Evolutionary conservation across 768 basidiomycete genomes (phyloP), one percentile per base, ranked within the genome.

Genomic region (Macrocybe gigantea): DNA sequence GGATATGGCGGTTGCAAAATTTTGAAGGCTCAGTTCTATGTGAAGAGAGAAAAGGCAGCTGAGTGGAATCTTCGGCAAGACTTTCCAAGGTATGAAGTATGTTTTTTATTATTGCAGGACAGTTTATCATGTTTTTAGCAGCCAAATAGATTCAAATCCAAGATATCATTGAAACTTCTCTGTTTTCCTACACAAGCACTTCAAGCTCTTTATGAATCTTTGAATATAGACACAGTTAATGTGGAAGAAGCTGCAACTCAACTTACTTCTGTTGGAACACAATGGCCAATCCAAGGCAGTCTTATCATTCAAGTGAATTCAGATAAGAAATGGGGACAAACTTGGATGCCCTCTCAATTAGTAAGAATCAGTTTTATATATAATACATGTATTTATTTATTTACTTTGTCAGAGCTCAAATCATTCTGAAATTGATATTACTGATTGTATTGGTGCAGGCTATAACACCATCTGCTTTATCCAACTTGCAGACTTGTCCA

Each of bases 381-480:
- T 14, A n/a, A 3, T 22, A 12, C 40, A 30, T 5, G 38, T 34
- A 1, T 12, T 37, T 35, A 49, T 30, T 46, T 6, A 34, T 46
- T 22, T 38, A 9, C 22, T 22, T 40, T 48, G 42, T 32, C 63
- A 72, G 64, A 61, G 42, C 51, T 57, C 39, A 52, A 53, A 13
- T 31, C 53, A 34, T 57, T 68, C 53, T 33, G 45, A 49, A 34
- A 47, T 75, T 14, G 67, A 78, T 41, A 62, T 80, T 40, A 73
- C 76, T 36, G 40, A 63, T 3, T 61, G 57, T 49, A 54, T 80
- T 1, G 61, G 53, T 32, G 63, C 68, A 37, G 80, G 79, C 7
- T 58, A 51, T 35, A 82, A 82, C 58, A 57, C 65, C 5, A 58
- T 82, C 45, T 68, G 72, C 34, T 68, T 80, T 47, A 73, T 80